Percentiles rank a stretch among this genome's conserved stretches.
phyloP scores from a whole-genome alignment of 768 basidiomycete genomes.

The Leccinum boreale region DNA sequence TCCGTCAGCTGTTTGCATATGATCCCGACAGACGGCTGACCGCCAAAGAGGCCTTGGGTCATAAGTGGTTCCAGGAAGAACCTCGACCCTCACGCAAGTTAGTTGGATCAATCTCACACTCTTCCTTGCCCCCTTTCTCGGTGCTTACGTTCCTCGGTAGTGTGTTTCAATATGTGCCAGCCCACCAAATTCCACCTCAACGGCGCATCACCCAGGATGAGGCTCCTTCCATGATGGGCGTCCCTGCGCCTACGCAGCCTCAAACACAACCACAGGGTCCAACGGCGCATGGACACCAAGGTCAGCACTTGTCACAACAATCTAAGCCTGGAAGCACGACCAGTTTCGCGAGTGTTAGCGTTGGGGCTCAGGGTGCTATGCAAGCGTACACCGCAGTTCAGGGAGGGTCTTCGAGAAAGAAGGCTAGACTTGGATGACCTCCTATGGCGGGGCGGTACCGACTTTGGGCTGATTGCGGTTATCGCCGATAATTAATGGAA shows the following conservation, averaged over 20 bases:
- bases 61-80: conserved; percentile 92
- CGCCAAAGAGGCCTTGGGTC: conserved; percentile 74
- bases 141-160: conserved; percentile 37
- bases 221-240: conserved; percentile 79
- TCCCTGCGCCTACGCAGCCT: conserved; percentile 45
- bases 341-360: conserved; percentile 63
- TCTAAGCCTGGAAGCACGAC: conserved; percentile 56
- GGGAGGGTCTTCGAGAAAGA: conserved; percentile 51
- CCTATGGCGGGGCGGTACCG: neutral
- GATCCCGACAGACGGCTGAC: conserved; percentile 87
- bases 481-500: neutral
- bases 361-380: conserved; percentile 39
- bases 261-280: conserved; percentile 41
- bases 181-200: conserved; percentile 75
- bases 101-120: conserved; percentile 27
- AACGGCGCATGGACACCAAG: conserved; percentile 49
- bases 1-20: conserved; percentile 84
- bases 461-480: neutral
- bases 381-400: conserved; percentile 30
- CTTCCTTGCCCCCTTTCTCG: neutral
- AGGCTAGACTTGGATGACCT: conserved; percentile 49
- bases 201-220: conserved; percentile 92
- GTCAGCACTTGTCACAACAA: conserved; percentile 34
- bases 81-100: conserved; percentile 85
- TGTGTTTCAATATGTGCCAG: conserved; percentile 65